A percentile compares a stretch with the other conserved stretches of the same genome.
phyloP scores from a whole-genome alignment of 2,329 filamentous ascomycete species.

The Apiospora phragmitis region DNA sequence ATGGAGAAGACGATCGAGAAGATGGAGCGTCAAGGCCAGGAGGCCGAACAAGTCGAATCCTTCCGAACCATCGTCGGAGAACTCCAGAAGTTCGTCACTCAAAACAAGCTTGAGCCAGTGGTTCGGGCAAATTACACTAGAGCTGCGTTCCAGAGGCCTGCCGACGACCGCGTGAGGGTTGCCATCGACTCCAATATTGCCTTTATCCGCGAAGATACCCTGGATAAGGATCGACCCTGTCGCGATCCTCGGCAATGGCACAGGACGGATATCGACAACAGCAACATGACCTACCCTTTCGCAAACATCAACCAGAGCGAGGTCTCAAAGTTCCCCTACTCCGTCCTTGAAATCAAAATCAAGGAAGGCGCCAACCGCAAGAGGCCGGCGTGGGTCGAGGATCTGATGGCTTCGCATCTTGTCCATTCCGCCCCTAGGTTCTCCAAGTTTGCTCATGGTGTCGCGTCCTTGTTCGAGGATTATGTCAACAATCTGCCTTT shows the following conservation, averaged over 20 bases:
- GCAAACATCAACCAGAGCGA: slow-evolving; percentile 85
- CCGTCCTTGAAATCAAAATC: slow-evolving; percentile 90
- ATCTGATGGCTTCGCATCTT: slow-evolving; percentile 89
- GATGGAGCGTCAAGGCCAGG: slow-evolving; percentile 75
- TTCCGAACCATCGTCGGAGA: slow-evolving; percentile 73
- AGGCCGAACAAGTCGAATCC: slow-evolving; percentile 63
- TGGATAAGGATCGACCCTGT: slow-evolving; percentile 84
- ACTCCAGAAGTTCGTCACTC: slow-evolving; percentile 78
- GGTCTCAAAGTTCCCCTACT: slow-evolving; percentile 86
- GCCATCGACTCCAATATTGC: slow-evolving; percentile 91
- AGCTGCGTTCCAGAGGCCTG: slow-evolving; percentile 94
- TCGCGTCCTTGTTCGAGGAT: slow-evolving; percentile 90
- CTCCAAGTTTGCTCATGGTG: slow-evolving; percentile 95
- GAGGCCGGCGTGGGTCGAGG: slow-evolving; percentile 82
- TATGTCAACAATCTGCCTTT: slow-evolving; percentile 95
- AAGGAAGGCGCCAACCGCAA: slow-evolving; percentile 66
- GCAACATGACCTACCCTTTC: slow-evolving; percentile 84
- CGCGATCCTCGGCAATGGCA: slow-evolving; percentile 90
- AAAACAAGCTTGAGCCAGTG: slow-evolving; percentile 78
- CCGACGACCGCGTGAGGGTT: slow-evolving; percentile 86
- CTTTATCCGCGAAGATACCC: slow-evolving; percentile 75
- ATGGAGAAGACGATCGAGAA: slow-evolving; percentile 91
- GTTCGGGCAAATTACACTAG: slow-evolving; percentile 91
- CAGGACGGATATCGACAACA: slow-evolving; percentile 82
- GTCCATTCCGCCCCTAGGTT: slow-evolving; percentile 88